A percentile compares a stretch with the other conserved stretches of the same genome.
These are phyloP conservation scores for Cicer yamashitae DNA, from an alignment of 306 rosid species.

Conservation along the genomic window DNA sequence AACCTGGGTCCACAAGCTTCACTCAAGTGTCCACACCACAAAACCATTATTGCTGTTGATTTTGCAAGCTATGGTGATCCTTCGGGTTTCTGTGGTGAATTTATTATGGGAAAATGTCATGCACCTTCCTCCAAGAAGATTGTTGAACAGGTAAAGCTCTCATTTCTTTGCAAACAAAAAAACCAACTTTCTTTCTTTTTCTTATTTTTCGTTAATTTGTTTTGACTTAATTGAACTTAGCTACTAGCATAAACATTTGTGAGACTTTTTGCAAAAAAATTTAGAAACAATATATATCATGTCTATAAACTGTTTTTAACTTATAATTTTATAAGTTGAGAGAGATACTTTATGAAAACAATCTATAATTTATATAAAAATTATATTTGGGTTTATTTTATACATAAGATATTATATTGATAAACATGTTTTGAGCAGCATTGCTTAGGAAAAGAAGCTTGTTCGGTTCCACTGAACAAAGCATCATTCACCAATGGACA, in stretches of 20 bases:
- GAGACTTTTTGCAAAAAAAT: no score
- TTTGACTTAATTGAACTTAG: no score
- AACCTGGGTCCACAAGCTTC: constrained; percentile 44
- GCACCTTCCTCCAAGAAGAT: constrained; percentile 48
- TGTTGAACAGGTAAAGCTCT: constrained; percentile 52
- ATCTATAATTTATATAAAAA: no score
- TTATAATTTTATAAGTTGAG: no score
- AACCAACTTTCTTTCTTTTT: background rate
- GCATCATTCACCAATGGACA: constrained; percentile 45
- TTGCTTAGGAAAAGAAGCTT: constrained; percentile 62
- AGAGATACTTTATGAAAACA: no score
- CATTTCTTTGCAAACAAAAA: constrained; percentile 1
- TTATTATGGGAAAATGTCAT: constrained; percentile 57
- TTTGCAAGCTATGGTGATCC: constrained; percentile 90
- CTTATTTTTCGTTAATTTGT: no score
- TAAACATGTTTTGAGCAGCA: constrained; percentile 49
- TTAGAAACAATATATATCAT: no score
- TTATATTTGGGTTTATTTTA: no score
- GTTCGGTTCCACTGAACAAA: constrained; percentile 55
- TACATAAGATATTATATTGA: no score
- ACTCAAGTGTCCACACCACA: constrained; percentile 59
- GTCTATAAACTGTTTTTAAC: no score
- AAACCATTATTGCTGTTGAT: constrained; percentile 56
- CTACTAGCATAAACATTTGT: no score
- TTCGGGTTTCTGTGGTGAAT: constrained; percentile 67